Evolutionary conservation across 176 grass and related monocot genomes (phyloP), one percentile per base, ranked within the genome.

Genomic region (Urochloa ruziziensis): DNA sequence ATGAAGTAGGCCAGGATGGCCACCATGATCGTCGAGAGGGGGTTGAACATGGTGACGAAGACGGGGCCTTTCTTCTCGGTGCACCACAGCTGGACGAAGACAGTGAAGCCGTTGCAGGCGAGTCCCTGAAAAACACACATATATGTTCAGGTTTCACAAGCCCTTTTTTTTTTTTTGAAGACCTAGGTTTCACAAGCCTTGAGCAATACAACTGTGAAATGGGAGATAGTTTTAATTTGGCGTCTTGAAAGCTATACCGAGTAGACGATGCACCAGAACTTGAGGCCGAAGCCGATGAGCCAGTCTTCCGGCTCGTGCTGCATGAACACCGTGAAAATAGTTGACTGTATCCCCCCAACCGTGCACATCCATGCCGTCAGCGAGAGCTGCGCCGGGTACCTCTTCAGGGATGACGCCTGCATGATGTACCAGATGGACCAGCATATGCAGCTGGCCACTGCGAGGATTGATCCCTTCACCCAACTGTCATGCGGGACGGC

Each of bases 21-120:
- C 65, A 96, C 93, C 93, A 96, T 95, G 75, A 98, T 73, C 10
- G 93, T 94, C 0, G 80, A 71, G 27, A 98, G 54, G 16, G 96
- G 96, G 59, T 92, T 98, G 85, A 98, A 98, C 93, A 98, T 98
- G 66, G 93, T 98, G 25, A 96, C 96, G 67, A 98, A 98, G 46
- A 98, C 96, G 12, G 93, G 96, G 36, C 96, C 96, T 62, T 92
- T 98, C 70, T 90, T 82, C 73, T 95, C 89, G 0, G 91, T 98
- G 83, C 91, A 94, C 96, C 96, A 96, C 21, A 98, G 63, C 82
- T 98, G 96, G 49, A 90, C 89, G 83, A 93, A 95, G 42, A 98
- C 78, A 28, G 89, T 89, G 79, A 98, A 94, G 62, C 90, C 93
- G 13, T 83, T 95, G 85, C 93, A 95, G 24, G 92, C 73, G 16